Conservation (phyloP, 352 stramenopile species). For the Pythium rhizo-oryzae region DNA sequence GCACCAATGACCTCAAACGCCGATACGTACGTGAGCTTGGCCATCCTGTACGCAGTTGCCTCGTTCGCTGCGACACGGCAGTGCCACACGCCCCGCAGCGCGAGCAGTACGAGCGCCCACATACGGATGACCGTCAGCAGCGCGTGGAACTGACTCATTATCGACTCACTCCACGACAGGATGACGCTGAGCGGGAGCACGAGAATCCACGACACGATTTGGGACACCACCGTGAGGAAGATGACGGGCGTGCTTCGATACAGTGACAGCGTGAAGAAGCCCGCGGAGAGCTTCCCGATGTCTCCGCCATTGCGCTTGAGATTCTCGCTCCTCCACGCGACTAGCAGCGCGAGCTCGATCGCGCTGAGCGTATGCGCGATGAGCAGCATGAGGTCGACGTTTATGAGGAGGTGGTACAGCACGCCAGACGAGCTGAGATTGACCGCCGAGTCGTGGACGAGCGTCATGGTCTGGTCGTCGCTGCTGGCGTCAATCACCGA, state of each 20-base stretch:
- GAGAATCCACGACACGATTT: constrained; percentile 52
- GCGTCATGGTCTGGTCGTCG: constrained; percentile 35
- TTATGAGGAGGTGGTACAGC: constrained; percentile 26
- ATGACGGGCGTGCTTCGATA: constrained; percentile 41
- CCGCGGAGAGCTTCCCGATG: constrained; percentile 34
- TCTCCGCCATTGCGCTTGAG: constrained; percentile 38
- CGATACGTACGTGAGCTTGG: constrained; percentile 38
- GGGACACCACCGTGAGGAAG: constrained; percentile 39
- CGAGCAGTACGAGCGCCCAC: constrained; percentile 31
- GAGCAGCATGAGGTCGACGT: constrained; percentile 26
- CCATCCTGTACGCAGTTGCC: constrained; percentile 28
- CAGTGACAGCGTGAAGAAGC: constrained; percentile 29
- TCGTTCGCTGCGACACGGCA: constrained; percentile 34
- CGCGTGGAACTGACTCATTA: constrained; percentile 19
- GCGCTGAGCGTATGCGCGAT: constrained; percentile 25
- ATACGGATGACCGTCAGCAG: constrained; percentile 36
- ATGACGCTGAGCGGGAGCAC: constrained; percentile 57
- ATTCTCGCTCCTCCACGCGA: constrained; percentile 36
- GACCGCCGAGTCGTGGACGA: constrained; percentile 34
- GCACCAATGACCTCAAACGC: constrained; percentile 31
- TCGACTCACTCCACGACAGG: constrained; percentile 37
- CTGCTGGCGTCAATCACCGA: constrained; percentile 33
- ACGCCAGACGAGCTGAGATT: constrained; percentile 41
- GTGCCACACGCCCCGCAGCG: constrained; percentile 45
- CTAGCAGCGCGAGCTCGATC: constrained; percentile 17